Evolutionary conservation across 441 rosid genomes (phyloP).

Genomic region (Mallotus japonicus): DNA sequence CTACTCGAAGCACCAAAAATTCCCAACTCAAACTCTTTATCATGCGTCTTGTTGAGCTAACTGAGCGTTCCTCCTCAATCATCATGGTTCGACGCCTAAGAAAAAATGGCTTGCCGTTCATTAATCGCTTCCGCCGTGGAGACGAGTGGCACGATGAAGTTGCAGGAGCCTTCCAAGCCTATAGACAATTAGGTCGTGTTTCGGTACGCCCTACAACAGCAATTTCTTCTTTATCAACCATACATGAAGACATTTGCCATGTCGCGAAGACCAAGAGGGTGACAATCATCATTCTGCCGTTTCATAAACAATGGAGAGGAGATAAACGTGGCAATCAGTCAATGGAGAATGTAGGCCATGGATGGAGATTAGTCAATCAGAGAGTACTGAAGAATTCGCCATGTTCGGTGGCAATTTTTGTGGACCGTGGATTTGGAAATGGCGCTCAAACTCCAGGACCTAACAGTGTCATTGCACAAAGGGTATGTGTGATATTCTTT

Average conservation of each 20-base stretch:
- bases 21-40: slow-evolving; percentile 53
- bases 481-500: slow-evolving; percentile 59
- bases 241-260: slow-evolving; percentile 81
- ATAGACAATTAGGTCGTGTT: slow-evolving; percentile 57
- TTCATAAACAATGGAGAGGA: slow-evolving; percentile 63
- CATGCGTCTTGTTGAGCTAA: slow-evolving; percentile 74
- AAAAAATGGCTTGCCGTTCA: slow-evolving; percentile 64
- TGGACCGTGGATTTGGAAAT: slow-evolving; percentile 71
- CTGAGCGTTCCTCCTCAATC: slow-evolving; percentile 73
- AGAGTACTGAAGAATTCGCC: slow-evolving; percentile 64
- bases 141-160: slow-evolving; percentile 45
- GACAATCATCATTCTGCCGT: slow-evolving; percentile 58
- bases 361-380: slow-evolving; percentile 66
- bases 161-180: slow-evolving; percentile 59
- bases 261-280: slow-evolving; percentile 64
- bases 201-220: slow-evolving; percentile 56
- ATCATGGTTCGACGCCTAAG: slow-evolving; percentile 60
- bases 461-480: slow-evolving; percentile 29
- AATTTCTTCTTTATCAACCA: slow-evolving; percentile 54
- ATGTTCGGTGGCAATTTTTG: slow-evolving; percentile 71
- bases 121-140: slow-evolving; percentile 47
- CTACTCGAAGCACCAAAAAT: slow-evolving; percentile 50
- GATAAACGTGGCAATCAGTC: slow-evolving; percentile 36
- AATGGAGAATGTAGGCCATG: slow-evolving; percentile 58
- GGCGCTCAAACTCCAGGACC: slow-evolving; percentile 24